Evolutionary conservation across 129 eudicot species (phyloP).

Genomic region (Kitagawia praeruptora): DNA sequence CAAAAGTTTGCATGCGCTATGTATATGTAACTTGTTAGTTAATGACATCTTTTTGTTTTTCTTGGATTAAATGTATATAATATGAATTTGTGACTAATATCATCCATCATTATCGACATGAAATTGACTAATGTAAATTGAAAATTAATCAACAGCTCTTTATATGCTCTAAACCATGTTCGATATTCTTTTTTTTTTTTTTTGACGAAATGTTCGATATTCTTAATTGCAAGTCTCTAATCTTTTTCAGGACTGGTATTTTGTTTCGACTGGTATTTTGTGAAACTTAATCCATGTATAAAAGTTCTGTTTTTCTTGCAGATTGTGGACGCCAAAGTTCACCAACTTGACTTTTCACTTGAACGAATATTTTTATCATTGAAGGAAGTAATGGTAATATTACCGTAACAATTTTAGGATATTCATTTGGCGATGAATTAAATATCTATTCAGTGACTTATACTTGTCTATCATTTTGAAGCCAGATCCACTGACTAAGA

Average conservation of each 20-base stretch:
- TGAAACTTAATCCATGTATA: background rate
- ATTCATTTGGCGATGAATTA: background rate
- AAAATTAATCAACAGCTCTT: background rate
- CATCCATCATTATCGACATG: background rate
- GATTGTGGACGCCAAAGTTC: slow-evolving; percentile 84
- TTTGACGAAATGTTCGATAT: background rate
- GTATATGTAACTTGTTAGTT: background rate
- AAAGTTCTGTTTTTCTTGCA: slow-evolving; percentile 23
- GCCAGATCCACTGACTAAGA: slow-evolving; percentile 80
- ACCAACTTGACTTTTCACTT: slow-evolving; percentile 70
- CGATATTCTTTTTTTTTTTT: too few relatives aligned
- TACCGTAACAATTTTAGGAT: background rate
- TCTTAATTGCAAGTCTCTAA: background rate
- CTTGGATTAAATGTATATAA: background rate
- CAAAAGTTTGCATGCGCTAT: background rate
- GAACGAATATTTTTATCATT: slow-evolving; percentile 77
- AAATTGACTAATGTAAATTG: background rate
- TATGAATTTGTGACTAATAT: background rate
- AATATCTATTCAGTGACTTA: background rate
- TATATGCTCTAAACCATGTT: background rate
- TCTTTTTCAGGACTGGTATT: background rate
- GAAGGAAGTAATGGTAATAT: slow-evolving; percentile 70
- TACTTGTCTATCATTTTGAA: slow-evolving; percentile 23
- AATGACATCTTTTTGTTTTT: background rate
- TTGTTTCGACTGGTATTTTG: too few relatives aligned